phyloP scores from a whole-genome alignment of 2,329 filamentous ascomycete genomes.

The Malbranchea cinnamomea region DNA sequence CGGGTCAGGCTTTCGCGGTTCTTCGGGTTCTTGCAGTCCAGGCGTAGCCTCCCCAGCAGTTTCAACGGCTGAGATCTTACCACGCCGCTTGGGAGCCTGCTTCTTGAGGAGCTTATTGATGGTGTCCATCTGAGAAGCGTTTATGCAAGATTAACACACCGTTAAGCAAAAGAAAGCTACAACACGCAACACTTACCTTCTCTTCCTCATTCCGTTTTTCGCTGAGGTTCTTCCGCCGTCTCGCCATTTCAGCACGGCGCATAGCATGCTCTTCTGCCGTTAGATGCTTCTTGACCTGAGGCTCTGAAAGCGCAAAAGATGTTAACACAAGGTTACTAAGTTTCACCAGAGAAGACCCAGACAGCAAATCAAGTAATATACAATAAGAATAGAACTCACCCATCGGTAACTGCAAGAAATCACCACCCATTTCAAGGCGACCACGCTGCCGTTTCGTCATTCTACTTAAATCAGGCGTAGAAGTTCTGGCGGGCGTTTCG shows the following conservation, averaged over 20 bases:
- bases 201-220: slow-evolving; percentile 69
- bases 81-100: slow-evolving; percentile 45
- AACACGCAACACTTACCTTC: slow-evolving; percentile 45
- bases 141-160: no score
- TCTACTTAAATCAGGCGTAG: slow-evolving; percentile 47
- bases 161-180: neutral
- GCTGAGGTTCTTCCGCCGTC: slow-evolving; percentile 56
- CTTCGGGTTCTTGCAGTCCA: slow-evolving; percentile 22
- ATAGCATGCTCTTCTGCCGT: slow-evolving; percentile 60
- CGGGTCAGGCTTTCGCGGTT: slow-evolving; percentile 26
- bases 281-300: slow-evolving; percentile 57
- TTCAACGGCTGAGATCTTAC: slow-evolving; percentile 32
- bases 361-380: neutral
- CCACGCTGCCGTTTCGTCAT: slow-evolving; percentile 55
- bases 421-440: slow-evolving; percentile 38
- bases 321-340: neutral
- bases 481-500: slow-evolving; percentile 35
- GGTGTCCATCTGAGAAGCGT: slow-evolving; percentile 41
- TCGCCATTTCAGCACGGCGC: slow-evolving; percentile 58
- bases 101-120: slow-evolving; percentile 54
- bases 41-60: slow-evolving; percentile 25
- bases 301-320: slow-evolving; percentile 34
- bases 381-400: slow-evolving; percentile 24
- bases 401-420: slow-evolving; percentile 41
- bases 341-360: neutral